Conservation (phyloP, 2,329 filamentous ascomycete genomes). For the Didymella glomerata region DNA sequence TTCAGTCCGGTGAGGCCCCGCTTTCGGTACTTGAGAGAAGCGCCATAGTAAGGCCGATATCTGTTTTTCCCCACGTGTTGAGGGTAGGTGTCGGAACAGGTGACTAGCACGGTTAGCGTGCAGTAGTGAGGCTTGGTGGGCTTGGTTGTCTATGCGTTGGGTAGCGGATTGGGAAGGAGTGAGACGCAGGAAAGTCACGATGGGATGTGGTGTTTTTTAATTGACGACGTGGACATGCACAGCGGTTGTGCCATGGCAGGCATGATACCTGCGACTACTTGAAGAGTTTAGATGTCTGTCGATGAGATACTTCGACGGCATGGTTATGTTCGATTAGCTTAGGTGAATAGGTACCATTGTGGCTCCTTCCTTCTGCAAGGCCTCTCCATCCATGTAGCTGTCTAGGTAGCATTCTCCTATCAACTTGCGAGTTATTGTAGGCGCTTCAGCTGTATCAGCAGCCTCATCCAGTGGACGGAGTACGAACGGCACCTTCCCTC, state of each 20-base stretch:
- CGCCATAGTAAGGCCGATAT: slow-evolving; percentile 2
- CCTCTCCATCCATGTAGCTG: slow-evolving; percentile 13
- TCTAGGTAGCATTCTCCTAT: slow-evolving; percentile 10
- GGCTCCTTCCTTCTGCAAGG: background rate
- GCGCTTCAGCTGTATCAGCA: background rate
- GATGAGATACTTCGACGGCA: too few relatives aligned
- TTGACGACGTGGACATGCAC: background rate
- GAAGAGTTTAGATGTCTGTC: background rate
- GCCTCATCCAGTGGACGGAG: background rate
- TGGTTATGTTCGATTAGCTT: background rate
- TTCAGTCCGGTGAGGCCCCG: slow-evolving; percentile 7
- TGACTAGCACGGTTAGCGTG: background rate
- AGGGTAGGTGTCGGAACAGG: background rate
- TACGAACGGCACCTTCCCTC: slow-evolving; percentile 7
- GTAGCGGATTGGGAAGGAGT: background rate
- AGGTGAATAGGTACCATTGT: background rate
- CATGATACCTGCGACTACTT: background rate
- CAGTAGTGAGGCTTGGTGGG: slow-evolving; percentile 7
- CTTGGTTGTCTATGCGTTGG: background rate
- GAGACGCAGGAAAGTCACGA: background rate
- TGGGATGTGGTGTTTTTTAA: background rate
- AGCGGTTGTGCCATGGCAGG: background rate
- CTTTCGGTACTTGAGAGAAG: background rate
- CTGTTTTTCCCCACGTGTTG: slow-evolving; percentile 1
- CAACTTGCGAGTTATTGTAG: background rate